Evolutionary conservation across 192 early-diverging fungal species (phyloP).

Genomic region (Gaertneriomyces semiglobifer): DNA sequence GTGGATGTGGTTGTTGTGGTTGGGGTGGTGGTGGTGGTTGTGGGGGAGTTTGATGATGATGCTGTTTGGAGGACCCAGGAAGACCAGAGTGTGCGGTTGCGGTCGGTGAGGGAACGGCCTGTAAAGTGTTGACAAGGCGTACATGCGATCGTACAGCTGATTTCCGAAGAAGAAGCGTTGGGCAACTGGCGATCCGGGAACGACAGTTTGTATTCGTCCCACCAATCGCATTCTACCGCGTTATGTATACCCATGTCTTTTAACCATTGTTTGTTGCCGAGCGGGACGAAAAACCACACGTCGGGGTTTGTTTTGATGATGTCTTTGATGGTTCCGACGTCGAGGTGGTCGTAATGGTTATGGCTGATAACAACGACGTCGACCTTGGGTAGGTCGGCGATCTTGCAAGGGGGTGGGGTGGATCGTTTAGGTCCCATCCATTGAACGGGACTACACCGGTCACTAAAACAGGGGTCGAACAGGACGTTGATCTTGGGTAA

Average conservation of each 20-base stretch:
- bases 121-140: conserved; percentile 74
- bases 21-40: not conserved
- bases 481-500: conserved; percentile 65
- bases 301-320: conserved; percentile 25
- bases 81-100: conserved; percentile 75
- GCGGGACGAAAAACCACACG: conserved; percentile 63
- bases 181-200: conserved; percentile 4
- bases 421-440: conserved; percentile 66
- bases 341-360: conserved; percentile 81
- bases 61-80: conserved; percentile 49
- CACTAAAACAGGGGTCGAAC: conserved; percentile 66
- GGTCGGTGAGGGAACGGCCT: conserved; percentile 59
- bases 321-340: not conserved
- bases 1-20: not conserved
- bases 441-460: conserved; percentile 62
- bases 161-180: too few relatives aligned
- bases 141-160: conserved; percentile 44
- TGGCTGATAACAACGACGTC: conserved; percentile 77
- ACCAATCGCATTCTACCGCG: conserved; percentile 75
- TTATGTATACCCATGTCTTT: not conserved
- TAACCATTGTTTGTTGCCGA: conserved; percentile 66
- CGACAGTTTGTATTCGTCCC: conserved; percentile 53
- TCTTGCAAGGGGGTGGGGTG: conserved; percentile 59
- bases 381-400: conserved; percentile 64
- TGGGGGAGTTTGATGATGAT: too few relatives aligned